phyloP scores from a whole-genome alignment of 208 protist species.

The Vickermania ingenoplastis region DNA sequence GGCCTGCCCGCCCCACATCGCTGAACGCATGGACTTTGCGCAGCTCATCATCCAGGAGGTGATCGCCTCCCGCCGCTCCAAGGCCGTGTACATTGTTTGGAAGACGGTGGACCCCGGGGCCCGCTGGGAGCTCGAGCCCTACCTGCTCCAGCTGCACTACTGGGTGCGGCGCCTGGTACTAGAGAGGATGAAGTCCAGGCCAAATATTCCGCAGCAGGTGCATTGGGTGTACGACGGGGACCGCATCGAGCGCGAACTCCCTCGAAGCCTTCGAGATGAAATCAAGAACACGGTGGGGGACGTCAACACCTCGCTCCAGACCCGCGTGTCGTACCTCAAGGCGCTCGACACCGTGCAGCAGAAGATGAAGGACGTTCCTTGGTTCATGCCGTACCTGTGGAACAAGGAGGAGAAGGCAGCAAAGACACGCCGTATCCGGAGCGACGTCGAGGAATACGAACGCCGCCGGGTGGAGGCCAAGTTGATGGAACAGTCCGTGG shows the following conservation, averaged over 20 bases:
- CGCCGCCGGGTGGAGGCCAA: constrained; percentile 24
- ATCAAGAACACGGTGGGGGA: constrained; percentile 61
- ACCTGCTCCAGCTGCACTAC: constrained; percentile 73
- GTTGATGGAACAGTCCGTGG: constrained; percentile 9
- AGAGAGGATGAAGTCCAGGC: constrained; percentile 62
- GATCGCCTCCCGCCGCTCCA: constrained; percentile 72
- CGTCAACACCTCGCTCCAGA: constrained; percentile 55
- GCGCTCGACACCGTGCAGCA: constrained; percentile 87
- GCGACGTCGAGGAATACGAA: constrained; percentile 70
- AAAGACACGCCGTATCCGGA: constrained; percentile 56
- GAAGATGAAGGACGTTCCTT: constrained; percentile 83
- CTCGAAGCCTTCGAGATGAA: constrained; percentile 52
- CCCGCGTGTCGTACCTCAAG: constrained; percentile 83
- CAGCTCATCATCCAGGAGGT: constrained; percentile 87
- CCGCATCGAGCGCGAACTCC: constrained; percentile 69
- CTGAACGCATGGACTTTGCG: constrained; percentile 85
- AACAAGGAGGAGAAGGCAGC: constrained; percentile 81
- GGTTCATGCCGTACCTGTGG: constrained; percentile 92
- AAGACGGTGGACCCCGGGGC: constrained; percentile 76
- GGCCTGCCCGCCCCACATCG: constrained; percentile 76
- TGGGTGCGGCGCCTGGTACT: constrained; percentile 82
- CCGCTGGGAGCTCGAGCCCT: constrained; percentile 79
- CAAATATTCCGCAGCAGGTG: constrained; percentile 70
- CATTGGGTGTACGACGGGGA: constrained; percentile 84
- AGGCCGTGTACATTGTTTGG: constrained; percentile 88